Evolutionary conservation across 768 basidiomycete genomes (phyloP), one percentile per base, ranked within the genome.

Genomic region (Boletus fagicola): DNA sequence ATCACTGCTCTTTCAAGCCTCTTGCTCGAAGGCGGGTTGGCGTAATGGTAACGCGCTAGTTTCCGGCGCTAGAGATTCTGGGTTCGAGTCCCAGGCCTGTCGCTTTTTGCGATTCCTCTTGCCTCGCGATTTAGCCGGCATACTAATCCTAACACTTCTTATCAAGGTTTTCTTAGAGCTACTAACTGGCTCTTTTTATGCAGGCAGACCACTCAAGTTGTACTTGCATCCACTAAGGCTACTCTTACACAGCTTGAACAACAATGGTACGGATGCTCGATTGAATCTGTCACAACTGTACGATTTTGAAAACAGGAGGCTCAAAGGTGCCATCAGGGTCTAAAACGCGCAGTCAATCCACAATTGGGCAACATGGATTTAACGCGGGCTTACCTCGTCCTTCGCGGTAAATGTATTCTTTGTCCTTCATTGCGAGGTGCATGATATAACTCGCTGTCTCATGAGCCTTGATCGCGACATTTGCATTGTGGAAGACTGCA

Each of bases 31-130:
- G 80, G 78, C 79, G 80, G 78, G 76, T 80, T 82, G 79, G 80
- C 81, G 80, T 80, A 81, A 81, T 82, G 81, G 81, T 78, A 82
- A 80, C 81, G 80, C 79, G 80, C 77, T 77, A 82, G 81, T 81
- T 81, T 82, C 81, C 80, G 80, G 78, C 75, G 80, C 80, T 81
- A 78, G 78, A 80, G 80, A 76, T 78, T 81, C 78, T 77, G 81
- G 78, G 81, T 81, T 82, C 81, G 81, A 82, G 74, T 80, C 81
- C 78, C 81, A 77, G 79, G 81, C 79, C 76, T 76, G 80, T 82
- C 81, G 77, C 53, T 67, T 74, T 75, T 72, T 70, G 11, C 11
- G 5, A 20, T n/a, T 28, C 49, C 13, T 13, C 12, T 9, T 16
- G 22, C 2, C 13, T 20, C n/a, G 9, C 5, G 18, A 30, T 51